Evolutionary conservation across 768 basidiomycete genomes (phyloP).

Genomic region (Mycena galopus): DNA sequence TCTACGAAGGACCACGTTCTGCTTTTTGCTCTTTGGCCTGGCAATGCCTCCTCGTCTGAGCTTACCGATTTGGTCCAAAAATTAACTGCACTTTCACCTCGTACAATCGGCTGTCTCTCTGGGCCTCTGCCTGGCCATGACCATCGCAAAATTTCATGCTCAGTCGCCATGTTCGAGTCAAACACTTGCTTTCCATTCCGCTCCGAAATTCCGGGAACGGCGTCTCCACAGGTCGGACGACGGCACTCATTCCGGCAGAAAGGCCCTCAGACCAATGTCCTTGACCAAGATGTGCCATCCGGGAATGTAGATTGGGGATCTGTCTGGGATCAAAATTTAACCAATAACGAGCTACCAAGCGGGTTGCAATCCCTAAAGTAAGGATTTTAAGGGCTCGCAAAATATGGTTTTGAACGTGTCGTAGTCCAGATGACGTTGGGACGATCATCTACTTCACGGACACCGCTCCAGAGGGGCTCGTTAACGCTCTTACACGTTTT

Average conservation of each 20-base stretch:
- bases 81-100: slow-evolving; percentile 54
- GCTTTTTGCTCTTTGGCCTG: slow-evolving; percentile 65
- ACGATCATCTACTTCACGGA: slow-evolving; percentile 71
- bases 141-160: slow-evolving; percentile 59
- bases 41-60: slow-evolving; percentile 51
- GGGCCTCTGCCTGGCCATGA: slow-evolving; percentile 55
- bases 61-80: slow-evolving; percentile 55
- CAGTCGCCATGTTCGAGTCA: slow-evolving; percentile 67
- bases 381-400: slow-evolving; percentile 29
- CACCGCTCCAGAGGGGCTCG: slow-evolving; percentile 67
- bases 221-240: slow-evolving; percentile 75
- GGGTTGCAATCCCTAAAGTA: slow-evolving; percentile 56
- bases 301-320: slow-evolving; percentile 62
- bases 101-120: slow-evolving; percentile 74
- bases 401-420: not conserved
- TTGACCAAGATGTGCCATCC: slow-evolving; percentile 32
- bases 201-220: slow-evolving; percentile 72
- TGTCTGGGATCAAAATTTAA: slow-evolving; percentile 57
- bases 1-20: slow-evolving; percentile 53
- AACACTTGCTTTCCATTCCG: slow-evolving; percentile 62
- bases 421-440: slow-evolving; percentile 47
- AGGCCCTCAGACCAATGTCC: slow-evolving; percentile 19
- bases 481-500: slow-evolving; percentile 57
- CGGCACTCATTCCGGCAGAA: slow-evolving; percentile 73
- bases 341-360: slow-evolving; percentile 48